Evolutionary conservation across 2,329 filamentous ascomycete genomes (phyloP).

Genomic region (Verticillium nonalfalfae): DNA sequence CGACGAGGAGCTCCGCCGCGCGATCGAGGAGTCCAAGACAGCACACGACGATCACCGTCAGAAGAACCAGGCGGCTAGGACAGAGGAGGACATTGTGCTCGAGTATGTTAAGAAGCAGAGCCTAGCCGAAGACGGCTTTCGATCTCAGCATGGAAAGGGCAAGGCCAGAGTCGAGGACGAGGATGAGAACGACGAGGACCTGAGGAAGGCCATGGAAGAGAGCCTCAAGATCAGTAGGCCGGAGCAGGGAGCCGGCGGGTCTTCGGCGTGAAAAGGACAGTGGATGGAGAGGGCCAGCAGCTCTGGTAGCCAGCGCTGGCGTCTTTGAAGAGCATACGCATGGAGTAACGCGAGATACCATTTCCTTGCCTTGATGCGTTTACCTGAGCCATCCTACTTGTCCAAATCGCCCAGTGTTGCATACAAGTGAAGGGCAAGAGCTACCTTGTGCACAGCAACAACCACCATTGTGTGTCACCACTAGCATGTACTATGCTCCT

Average conservation of each 20-base stretch:
- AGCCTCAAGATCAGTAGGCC: constrained; percentile 37
- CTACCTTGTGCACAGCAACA: too few relatives aligned
- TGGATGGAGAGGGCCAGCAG: neutral
- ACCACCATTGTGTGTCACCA: too few relatives aligned
- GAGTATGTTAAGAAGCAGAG: constrained; percentile 77
- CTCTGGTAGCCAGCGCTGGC: neutral
- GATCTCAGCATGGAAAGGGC: constrained; percentile 24
- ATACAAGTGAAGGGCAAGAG: neutral
- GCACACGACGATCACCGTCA: constrained; percentile 36
- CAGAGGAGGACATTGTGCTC: constrained; percentile 67
- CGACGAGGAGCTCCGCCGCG: constrained; percentile 39
- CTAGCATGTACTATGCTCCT: too few relatives aligned
- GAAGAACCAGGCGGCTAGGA: constrained; percentile 34
- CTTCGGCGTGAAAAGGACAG: neutral
- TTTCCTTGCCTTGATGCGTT: neutral
- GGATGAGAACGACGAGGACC: constrained; percentile 47
- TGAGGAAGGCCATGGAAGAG: constrained; percentile 47
- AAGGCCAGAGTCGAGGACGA: constrained; percentile 18
- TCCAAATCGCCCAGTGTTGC: too few relatives aligned
- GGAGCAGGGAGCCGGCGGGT: constrained; percentile 12
- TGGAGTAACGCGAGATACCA: constrained; percentile 8
- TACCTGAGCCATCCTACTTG: neutral
- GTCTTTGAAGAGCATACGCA: neutral
- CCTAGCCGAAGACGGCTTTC: constrained; percentile 57
- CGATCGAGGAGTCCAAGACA: constrained; percentile 39